Conservation (phyloP, 495 filamentous ascomycete genomes). For the Penicillium samsonianum region DNA sequence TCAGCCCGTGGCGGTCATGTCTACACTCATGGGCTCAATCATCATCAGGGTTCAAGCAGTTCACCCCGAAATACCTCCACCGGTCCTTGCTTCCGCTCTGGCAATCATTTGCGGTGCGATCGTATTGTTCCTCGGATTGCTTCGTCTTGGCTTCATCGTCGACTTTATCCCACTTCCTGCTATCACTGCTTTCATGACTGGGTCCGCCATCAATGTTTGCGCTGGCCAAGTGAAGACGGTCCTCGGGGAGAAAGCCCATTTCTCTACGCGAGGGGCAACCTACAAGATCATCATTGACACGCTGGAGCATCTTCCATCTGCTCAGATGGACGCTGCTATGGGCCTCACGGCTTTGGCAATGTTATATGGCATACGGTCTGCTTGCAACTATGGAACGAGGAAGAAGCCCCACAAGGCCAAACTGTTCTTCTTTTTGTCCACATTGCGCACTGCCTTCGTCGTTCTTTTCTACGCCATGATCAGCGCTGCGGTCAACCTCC, state of each 20-base stretch:
- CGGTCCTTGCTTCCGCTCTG: slow-evolving; percentile 73
- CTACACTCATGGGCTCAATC: slow-evolving; percentile 78
- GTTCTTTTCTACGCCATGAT: slow-evolving; percentile 89
- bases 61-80: slow-evolving; percentile 56
- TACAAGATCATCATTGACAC: slow-evolving; percentile 84
- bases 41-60: slow-evolving; percentile 56
- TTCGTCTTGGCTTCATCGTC: slow-evolving; percentile 84
- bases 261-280: slow-evolving; percentile 71
- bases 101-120: slow-evolving; percentile 76
- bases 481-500: slow-evolving; percentile 73
- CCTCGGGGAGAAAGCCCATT: slow-evolving; percentile 72
- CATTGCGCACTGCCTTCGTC: slow-evolving; percentile 82
- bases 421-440: slow-evolving; percentile 83
- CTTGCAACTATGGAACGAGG: slow-evolving; percentile 62
- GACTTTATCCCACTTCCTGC: slow-evolving; percentile 88
- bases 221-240: slow-evolving; percentile 77
- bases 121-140: slow-evolving; percentile 74
- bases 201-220: slow-evolving; percentile 88
- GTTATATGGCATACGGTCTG: slow-evolving; percentile 74
- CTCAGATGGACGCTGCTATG: slow-evolving; percentile 78
- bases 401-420: slow-evolving; percentile 69
- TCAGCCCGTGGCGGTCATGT: slow-evolving; percentile 92
- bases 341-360: slow-evolving; percentile 76
- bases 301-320: slow-evolving; percentile 66
- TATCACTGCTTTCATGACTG: slow-evolving; percentile 96